Conservation (phyloP, 2,329 filamentous ascomycete genomes). For the Emergomyces pasteurianus region DNA sequence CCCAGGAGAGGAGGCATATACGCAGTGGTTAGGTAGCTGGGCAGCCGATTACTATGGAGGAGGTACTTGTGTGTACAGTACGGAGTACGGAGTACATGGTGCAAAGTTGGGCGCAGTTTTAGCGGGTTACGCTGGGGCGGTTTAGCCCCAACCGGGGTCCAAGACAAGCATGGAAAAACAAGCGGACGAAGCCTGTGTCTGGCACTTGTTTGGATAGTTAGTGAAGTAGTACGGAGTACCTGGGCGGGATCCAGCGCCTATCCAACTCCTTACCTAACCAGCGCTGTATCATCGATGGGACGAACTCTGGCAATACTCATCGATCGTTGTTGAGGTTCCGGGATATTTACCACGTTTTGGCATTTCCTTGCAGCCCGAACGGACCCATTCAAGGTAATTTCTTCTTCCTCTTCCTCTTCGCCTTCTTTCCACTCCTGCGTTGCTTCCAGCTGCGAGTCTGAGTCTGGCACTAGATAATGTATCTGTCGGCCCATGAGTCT, state of each 20-base stretch:
- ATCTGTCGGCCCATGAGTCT: background rate
- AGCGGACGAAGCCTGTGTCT: too few species aligned
- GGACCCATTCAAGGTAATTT: background rate
- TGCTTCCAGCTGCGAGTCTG: background rate
- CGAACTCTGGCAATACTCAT: too few species aligned
- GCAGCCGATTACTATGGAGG: background rate
- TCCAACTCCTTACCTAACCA: background rate
- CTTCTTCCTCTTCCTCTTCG: background rate
- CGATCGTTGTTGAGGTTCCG: background rate
- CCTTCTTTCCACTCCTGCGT: background rate
- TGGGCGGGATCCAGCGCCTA: background rate
- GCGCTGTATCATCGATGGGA: too few species aligned
- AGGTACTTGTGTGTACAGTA: background rate
- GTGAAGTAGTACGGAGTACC: too few species aligned
- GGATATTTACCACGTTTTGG: background rate
- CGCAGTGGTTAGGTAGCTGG: background rate
- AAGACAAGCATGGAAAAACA: background rate
- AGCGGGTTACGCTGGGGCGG: background rate
- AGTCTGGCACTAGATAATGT: background rate
- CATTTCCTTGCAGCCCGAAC: background rate
- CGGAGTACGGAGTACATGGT: background rate
- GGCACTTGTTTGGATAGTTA: too few species aligned
- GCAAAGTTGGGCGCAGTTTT: background rate
- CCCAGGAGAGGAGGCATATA: constrained; percentile 2
- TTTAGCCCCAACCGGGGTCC: background rate